A percentile compares a stretch with the other conserved stretches of the same genome.
Conservation (phyloP, 163 green algal genomes). For the Scenedesmus sp. region DNA sequence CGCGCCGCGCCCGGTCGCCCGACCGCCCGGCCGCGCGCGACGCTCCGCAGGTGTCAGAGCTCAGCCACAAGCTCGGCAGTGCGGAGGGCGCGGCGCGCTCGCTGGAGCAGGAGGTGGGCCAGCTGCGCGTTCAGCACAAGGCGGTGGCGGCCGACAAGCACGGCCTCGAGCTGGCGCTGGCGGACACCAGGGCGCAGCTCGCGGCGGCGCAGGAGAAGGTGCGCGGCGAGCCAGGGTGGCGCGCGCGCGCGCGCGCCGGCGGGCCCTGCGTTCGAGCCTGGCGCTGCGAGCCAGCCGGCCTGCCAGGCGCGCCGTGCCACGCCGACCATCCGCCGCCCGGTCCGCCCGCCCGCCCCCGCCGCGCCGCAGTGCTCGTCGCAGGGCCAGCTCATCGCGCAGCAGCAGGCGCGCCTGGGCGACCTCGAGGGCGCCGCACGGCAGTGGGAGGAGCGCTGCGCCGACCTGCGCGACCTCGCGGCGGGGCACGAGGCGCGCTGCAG, state of each 20-base stretch:
- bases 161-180: conserved; percentile 62
- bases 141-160: conserved; percentile 59
- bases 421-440: conserved; percentile 58
- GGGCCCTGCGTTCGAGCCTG: no score
- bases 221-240: no score
- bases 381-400: conserved; percentile 63
- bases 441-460: conserved; percentile 66
- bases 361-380: conserved; percentile 47
- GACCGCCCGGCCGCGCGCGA: neutral
- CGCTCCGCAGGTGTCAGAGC: conserved; percentile 70
- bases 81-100: conserved; percentile 66
- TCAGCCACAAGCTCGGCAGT: conserved; percentile 71
- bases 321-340: no score
- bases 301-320: no score
- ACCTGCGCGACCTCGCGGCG: conserved; percentile 69
- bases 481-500: conserved; percentile 67
- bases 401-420: conserved; percentile 64
- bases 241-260: no score
- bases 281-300: no score
- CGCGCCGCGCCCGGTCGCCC: neutral
- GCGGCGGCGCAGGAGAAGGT: conserved; percentile 74
- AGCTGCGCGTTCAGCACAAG: conserved; percentile 51
- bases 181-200: conserved; percentile 62
- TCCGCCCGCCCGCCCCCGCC: neutral
- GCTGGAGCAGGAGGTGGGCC: conserved; percentile 65